Conservation (phyloP, 2,329 filamentous ascomycete genomes). For the Elsinoe fawcettii region DNA sequence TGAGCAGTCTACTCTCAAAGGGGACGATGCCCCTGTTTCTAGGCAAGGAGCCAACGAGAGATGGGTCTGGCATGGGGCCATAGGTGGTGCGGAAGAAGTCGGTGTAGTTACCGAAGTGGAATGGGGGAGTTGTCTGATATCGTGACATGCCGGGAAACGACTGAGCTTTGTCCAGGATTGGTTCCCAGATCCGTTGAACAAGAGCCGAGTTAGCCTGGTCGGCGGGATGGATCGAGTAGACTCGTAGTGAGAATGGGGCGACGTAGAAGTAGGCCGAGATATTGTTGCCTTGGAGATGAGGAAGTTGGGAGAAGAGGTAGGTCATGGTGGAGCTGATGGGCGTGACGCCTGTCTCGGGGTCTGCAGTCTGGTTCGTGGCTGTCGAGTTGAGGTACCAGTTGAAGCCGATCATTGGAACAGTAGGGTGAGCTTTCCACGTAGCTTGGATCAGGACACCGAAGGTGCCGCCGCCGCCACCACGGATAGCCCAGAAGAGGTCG, state of each 20-base stretch:
- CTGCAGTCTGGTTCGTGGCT: not conserved
- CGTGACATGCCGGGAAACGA: not conserved
- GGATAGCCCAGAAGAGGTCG: conserved; percentile 58
- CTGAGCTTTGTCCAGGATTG: not conserved
- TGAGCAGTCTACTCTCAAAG: not conserved
- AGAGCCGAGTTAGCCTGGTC: not conserved
- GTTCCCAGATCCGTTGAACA: not conserved
- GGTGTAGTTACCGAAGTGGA: not conserved
- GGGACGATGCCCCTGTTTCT: not conserved
- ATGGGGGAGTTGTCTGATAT: not conserved
- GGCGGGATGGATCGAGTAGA: not conserved
- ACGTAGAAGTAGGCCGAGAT: conserved; percentile 5
- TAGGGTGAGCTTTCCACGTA: conserved; percentile 18
- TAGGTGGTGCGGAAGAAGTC: not conserved
- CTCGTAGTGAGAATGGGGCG: not conserved
- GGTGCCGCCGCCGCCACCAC: conserved; percentile 52
- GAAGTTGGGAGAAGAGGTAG: not conserved
- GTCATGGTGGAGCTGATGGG: conserved; percentile 1
- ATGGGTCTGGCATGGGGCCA: not conserved
- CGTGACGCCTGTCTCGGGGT: conserved; percentile 4
- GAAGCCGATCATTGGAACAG: conserved; percentile 8
- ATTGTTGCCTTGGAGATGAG: not conserved
- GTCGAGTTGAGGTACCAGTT: conserved; percentile 5
- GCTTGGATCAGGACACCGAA: conserved; percentile 44
- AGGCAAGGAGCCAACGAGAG: not conserved